Evolutionary conservation across 1,284 basidiomycete species (phyloP), one percentile per base, ranked within the genome.

Genomic region (Leccinum solheimii): DNA sequence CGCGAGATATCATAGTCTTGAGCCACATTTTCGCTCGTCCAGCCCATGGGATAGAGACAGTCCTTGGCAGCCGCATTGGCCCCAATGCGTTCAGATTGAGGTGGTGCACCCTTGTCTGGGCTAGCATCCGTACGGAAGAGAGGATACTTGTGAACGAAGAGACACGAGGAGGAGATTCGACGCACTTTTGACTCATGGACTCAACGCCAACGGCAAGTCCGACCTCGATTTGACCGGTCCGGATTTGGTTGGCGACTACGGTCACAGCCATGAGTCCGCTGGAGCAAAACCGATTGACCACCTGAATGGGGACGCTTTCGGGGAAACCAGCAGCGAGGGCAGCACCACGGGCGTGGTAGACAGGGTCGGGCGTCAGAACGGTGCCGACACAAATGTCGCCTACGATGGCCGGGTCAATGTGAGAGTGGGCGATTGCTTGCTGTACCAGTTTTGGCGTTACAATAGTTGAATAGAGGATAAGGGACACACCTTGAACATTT

Each of bases 171-270:
- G 27, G 19, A 21, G 23, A 8, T 13, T 27, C 5, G 13, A 72
- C 81, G 58, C 73, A 90, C 88, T 90, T 88, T 68, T 84, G 77
- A 23, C 86, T 85, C 94, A 96, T 95, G 76, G 85, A 88, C 76
- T 97, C 94, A 19, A 91, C 83, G 10, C 94, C 94, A 38, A 93
- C 76, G 2, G 94, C 94, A 8, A 96, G 81, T 3, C 94, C 94
- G 64, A 95, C 81, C 59, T 94, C 86, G 62, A 95, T 94, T 72
- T 96, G 91, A 30, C 92, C 91, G 10, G 82, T 81, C 30, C 86
- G 82, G 62, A 96, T 90, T 71, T 92, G 86, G 76, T 95, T 95
- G 26, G 91, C 84, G 62, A 96, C 88, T 43, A 83, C 82, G 3
- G 86, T 88, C 16, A 86, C 79, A 9, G 87, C 84, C 86, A 90